These are phyloP conservation scores for Colletotrichum sublineola DNA, from an alignment of 2,329 filamentous ascomycete genomes.

Conservation along the genomic window DNA sequence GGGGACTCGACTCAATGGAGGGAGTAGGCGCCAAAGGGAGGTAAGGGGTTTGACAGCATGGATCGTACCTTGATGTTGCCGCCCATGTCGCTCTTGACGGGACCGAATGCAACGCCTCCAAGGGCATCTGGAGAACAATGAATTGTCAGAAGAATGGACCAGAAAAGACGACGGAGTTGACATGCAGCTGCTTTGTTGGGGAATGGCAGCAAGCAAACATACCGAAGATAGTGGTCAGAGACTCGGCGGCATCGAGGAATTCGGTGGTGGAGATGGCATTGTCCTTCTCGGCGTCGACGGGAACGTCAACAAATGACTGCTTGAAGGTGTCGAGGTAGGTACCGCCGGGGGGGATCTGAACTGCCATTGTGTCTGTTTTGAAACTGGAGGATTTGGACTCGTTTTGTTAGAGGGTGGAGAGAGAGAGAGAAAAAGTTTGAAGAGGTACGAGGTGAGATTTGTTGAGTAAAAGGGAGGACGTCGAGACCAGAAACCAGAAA, in stretches of 20 bases:
- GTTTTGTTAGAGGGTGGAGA: not conserved
- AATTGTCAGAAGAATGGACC: conserved; percentile 15
- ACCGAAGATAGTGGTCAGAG: conserved; percentile 90
- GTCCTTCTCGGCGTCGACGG: conserved; percentile 78
- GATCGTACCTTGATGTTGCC: conserved; percentile 87
- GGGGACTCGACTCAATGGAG: conserved; percentile 21
- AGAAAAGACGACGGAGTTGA: not conserved
- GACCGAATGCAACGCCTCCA: conserved; percentile 82
- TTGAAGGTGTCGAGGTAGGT: conserved; percentile 91
- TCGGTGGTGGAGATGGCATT: conserved; percentile 85
- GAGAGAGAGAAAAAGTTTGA: too few relatives aligned
- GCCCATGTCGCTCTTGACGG: conserved; percentile 91
- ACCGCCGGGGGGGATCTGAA: conserved; percentile 70
- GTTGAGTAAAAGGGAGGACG: conserved; percentile 12
- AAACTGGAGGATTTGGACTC: conserved; percentile 18
- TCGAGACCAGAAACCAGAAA: conserved; percentile 13
- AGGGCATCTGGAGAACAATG: conserved; percentile 65
- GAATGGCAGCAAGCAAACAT: conserved; percentile 28
- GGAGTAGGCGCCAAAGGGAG: not conserved
- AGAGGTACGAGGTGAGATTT: not conserved
- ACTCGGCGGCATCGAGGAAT: conserved; percentile 93
- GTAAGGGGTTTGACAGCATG: conserved; percentile 17
- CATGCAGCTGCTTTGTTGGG: not conserved
- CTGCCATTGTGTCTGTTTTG: conserved; percentile 62
- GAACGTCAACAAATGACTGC: conserved; percentile 86